Evolutionary conservation across 2,329 filamentous ascomycete genomes (phyloP), one percentile per base, ranked within the genome.

Genomic region (Magnaporthiopsis incrustans): DNA sequence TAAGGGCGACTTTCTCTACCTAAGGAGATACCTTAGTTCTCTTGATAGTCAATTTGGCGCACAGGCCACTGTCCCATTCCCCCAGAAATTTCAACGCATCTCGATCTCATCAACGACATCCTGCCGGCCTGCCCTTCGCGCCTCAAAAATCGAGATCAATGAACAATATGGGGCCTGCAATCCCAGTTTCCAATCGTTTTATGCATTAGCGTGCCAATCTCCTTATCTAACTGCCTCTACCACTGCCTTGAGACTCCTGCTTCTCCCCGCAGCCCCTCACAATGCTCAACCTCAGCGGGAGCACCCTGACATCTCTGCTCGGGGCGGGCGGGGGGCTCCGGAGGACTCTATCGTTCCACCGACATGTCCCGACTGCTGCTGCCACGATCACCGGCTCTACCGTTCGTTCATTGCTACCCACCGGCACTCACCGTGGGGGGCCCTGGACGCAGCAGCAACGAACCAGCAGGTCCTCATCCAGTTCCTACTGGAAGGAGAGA

Each of bases 401-500:
- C 25, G n/a, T 10, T 11, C 8, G 56, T 25, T 25, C 8, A 15
- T 18, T 26, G n/a, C 25, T 30, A 15, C 57, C 26, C 26, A 26
- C 4, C 18, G 25, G 3, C 18, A 15, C 57, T 25, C 57, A 25
- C 4, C 26, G 10, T 6, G 38, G 38, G 3, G 38, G 38, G 4
- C 38, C 38, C 38, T 15, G 57, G 57, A 58, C 14, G 25, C 57
- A 18, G 38, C 57, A 25, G 26, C 26, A 27, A 25, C 60, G 57
- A 57, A 35, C 15, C 44, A 57, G 3, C 6, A 60, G 0, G n/a
- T 63, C 65, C 1, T 92, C 91, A 2, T 91, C 88, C 1, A 90
- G 85, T 59, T 77, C 77, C 62, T 81, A 87, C 75, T 99, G 95
- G 95, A 91, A 92, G 74, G 82, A 83, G 63, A 88, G 95, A 26